Conservation (phyloP, 345 rosid genomes). For the Arabidopsis thaliana region DNA sequence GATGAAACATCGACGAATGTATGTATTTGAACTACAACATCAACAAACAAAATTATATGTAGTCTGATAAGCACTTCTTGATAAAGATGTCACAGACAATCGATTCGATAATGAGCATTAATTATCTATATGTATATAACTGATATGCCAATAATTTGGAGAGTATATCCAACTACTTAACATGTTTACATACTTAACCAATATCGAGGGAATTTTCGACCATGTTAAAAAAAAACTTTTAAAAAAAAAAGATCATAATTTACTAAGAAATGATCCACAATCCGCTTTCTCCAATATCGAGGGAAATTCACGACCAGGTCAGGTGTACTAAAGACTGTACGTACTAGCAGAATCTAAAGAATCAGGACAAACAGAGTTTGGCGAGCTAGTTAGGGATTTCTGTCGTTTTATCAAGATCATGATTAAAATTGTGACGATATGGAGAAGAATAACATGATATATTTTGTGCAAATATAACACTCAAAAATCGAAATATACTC, state of each 20-base stretch:
- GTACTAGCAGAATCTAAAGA: constrained; percentile 17
- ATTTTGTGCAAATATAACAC: neutral
- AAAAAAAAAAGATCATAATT: neutral
- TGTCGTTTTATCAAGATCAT: constrained; percentile 8
- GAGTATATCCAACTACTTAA: neutral
- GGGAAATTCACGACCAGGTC: neutral
- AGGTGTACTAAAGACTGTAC: constrained; percentile 6
- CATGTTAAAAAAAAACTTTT: constrained; percentile 9
- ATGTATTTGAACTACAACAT: constrained; percentile 1
- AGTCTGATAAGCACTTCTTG: neutral
- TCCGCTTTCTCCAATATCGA: neutral
- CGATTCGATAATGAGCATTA: constrained; percentile 1
- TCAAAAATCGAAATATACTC: constrained; percentile 2
- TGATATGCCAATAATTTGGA: constrained; percentile 3
- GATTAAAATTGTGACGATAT: neutral
- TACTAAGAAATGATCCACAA: constrained; percentile 2
- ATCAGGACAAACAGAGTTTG: constrained; percentile 3
- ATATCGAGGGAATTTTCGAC: neutral
- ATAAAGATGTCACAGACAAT: neutral
- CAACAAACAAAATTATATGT: neutral
- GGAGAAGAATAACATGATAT: neutral
- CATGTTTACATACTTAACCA: too few species aligned
- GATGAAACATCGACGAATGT: constrained; percentile 3
- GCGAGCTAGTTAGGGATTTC: constrained; percentile 2
- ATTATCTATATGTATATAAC: neutral